phyloP scores from a whole-genome alignment of 2,329 filamentous ascomycete genomes.

The Didymosphaeria variabile region DNA sequence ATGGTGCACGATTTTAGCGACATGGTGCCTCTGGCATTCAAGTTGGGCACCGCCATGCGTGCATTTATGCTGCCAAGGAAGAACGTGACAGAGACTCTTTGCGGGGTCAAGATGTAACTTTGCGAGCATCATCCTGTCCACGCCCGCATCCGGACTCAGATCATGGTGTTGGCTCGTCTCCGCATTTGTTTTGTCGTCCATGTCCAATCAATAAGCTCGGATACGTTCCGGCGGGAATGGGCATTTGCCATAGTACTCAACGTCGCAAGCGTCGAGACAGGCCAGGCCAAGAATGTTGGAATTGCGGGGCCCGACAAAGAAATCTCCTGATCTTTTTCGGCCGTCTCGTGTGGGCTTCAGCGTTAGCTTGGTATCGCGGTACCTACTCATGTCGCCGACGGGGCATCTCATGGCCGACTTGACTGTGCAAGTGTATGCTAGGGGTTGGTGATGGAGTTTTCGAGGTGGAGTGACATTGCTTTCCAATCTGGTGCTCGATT shows the following conservation, averaged over 20 bases:
- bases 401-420: background rate
- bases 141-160: background rate
- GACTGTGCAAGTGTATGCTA: background rate
- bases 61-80: background rate
- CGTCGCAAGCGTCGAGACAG: background rate
- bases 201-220: constrained; percentile 4
- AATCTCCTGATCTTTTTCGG: background rate
- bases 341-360: background rate
- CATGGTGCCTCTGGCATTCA: background rate
- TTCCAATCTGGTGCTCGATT: background rate
- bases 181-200: background rate
- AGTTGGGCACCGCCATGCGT: background rate
- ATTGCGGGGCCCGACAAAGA: constrained; percentile 7
- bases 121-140: background rate
- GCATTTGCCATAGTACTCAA: constrained; percentile 1
- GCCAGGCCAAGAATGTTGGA: background rate
- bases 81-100: background rate
- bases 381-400: background rate
- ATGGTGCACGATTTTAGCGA: background rate
- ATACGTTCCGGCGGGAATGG: background rate
- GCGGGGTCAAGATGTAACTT: background rate
- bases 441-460: background rate
- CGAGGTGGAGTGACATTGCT: background rate
- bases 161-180: constrained; percentile 12
- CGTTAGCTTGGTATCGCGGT: background rate